A percentile compares a stretch with the other conserved stretches of the same genome.
phyloP scores from a whole-genome alignment of 2,329 filamentous ascomycete genomes.

The Claviceps maximensis region DNA sequence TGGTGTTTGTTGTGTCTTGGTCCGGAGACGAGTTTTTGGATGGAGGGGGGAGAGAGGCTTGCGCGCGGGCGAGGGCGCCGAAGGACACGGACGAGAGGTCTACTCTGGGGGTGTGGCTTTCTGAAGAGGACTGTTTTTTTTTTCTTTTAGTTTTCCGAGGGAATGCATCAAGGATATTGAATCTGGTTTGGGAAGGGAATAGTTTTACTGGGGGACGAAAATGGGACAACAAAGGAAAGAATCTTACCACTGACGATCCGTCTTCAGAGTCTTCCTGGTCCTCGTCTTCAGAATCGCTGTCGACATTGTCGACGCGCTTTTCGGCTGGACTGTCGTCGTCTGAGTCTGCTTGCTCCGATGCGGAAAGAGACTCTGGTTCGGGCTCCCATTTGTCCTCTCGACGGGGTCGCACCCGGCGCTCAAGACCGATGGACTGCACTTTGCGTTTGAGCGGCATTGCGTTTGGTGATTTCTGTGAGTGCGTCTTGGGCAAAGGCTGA shows the following conservation, averaged over 20 bases:
- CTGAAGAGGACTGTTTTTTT: slow-evolving; percentile 4
- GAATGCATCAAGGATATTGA: too few relatives aligned
- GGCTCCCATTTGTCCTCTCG: slow-evolving; percentile 30
- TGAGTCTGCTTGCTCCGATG: slow-evolving; percentile 10
- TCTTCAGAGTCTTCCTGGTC: slow-evolving; percentile 18
- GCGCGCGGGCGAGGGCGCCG: slow-evolving; percentile 77
- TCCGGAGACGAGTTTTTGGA: not conserved
- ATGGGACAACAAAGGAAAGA: too few relatives aligned
- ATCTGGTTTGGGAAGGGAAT: too few relatives aligned
- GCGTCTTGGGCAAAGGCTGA: not conserved
- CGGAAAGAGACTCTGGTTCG: slow-evolving; percentile 18
- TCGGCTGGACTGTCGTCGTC: slow-evolving; percentile 18
- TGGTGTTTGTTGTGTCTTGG: not conserved
- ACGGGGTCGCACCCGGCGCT: slow-evolving; percentile 30
- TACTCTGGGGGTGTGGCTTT: slow-evolving; percentile 18
- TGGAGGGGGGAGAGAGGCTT: slow-evolving; percentile 46
- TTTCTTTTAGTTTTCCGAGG: too few relatives aligned
- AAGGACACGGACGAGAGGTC: slow-evolving; percentile 60
- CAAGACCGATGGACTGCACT: slow-evolving; percentile 20
- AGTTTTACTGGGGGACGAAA: too few relatives aligned
- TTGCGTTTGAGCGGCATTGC: slow-evolving; percentile 28
- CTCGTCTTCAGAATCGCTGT: slow-evolving; percentile 16
- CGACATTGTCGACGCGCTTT: slow-evolving; percentile 14
- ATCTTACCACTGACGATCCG: slow-evolving; percentile 17
- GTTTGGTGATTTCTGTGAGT: not conserved